Conservation (phyloP, 1,284 basidiomycete species). For the Melampsora larici-populina region DNA sequence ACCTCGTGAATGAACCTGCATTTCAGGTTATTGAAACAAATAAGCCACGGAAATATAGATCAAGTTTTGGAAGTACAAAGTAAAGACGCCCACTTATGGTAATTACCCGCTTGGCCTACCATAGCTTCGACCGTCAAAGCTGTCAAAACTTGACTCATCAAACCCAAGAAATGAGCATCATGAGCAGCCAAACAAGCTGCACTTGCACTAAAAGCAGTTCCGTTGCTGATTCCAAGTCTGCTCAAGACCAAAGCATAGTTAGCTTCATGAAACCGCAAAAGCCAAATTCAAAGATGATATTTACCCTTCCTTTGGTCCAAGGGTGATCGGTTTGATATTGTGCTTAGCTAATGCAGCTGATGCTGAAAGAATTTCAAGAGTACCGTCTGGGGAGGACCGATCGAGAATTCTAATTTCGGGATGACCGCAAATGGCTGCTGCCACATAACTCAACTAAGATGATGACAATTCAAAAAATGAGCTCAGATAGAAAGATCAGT, state of each 20-base stretch:
- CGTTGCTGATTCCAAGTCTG: conserved; percentile 60
- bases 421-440: conserved; percentile 71
- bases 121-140: conserved; percentile 80
- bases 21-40: neutral
- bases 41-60: neutral
- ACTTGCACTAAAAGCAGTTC: conserved; percentile 71
- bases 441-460: conserved; percentile 73
- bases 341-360: conserved; percentile 66
- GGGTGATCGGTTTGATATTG: conserved; percentile 65
- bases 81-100: conserved; percentile 12
- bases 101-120: conserved; percentile 41
- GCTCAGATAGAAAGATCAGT: neutral
- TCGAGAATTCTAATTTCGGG: conserved; percentile 70
- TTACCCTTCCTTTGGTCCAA: conserved; percentile 72
- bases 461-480: conserved; percentile 59
- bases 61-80: conserved; percentile 54
- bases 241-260: neutral
- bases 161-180: conserved; percentile 68
- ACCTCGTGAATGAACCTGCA: conserved; percentile 67
- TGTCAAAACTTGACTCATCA: conserved; percentile 72
- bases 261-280: neutral
- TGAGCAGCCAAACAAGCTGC: conserved; percentile 61
- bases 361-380: conserved; percentile 63
- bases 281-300: conserved; percentile 60
- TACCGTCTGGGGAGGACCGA: conserved; percentile 60